phyloP scores from a whole-genome alignment of 768 basidiomycete species.

The Russula lepida region DNA sequence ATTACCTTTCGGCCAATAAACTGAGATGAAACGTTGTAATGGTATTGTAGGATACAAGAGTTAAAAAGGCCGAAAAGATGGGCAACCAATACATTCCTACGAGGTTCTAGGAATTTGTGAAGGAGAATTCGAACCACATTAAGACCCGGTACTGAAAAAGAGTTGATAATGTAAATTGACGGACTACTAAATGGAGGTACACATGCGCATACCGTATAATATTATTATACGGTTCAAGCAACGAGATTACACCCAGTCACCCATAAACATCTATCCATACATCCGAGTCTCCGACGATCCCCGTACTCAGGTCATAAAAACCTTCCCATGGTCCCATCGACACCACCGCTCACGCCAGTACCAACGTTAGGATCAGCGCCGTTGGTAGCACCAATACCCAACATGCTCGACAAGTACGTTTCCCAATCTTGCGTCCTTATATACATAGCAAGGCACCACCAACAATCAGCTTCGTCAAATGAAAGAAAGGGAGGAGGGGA shows the following conservation, averaged over 20 bases:
- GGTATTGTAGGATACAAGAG: background rate
- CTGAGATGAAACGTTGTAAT: background rate
- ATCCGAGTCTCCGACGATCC: background rate
- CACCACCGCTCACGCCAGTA: background rate
- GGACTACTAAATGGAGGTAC: too few species aligned
- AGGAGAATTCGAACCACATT: too few species aligned
- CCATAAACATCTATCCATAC: background rate
- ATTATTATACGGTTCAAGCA: background rate
- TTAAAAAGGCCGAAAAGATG: too few species aligned
- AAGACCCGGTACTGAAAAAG: too few species aligned
- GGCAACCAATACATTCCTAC: too few species aligned
- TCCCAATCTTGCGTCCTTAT: constrained; percentile 22
- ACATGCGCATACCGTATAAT: background rate
- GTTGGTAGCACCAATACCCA: constrained; percentile 1
- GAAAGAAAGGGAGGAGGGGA: background rate
- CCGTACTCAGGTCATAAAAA: background rate
- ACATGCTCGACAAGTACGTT: constrained; percentile 17
- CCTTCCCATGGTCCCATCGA: background rate
- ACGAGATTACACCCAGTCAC: too few species aligned
- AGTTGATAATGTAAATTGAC: too few species aligned
- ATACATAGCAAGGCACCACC: background rate
- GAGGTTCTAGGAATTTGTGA: too few species aligned
- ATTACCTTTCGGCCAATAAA: too few species aligned
- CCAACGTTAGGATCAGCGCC: background rate
- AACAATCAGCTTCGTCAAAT: background rate